Percentiles rank a stretch among this genome's conserved stretches.
Evolutionary conservation across 306 rosid species (phyloP).

Genomic region (Dryas alaskensis): DNA sequence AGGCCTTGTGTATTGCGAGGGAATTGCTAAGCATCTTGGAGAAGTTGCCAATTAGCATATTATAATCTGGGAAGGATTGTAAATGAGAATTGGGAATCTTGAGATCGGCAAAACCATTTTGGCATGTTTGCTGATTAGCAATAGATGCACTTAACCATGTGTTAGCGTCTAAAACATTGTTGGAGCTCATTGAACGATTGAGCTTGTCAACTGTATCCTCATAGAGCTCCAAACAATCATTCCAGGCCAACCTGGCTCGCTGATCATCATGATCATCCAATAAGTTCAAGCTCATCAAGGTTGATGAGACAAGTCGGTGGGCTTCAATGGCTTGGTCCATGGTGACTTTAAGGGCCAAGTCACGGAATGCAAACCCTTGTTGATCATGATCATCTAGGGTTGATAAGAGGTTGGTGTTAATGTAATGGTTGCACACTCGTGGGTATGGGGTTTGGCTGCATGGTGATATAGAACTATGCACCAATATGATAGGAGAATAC

Average conservation of each 20-base stretch:
- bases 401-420: slow-evolving; percentile 35
- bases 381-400: slow-evolving; percentile 21
- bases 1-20: slow-evolving; percentile 45
- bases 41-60: slow-evolving; percentile 47
- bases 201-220: slow-evolving; percentile 60
- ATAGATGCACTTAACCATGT: slow-evolving; percentile 81
- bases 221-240: slow-evolving; percentile 70
- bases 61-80: slow-evolving; percentile 33
- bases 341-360: slow-evolving; percentile 44
- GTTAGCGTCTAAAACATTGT: slow-evolving; percentile 33
- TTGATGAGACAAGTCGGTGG: slow-evolving; percentile 42
- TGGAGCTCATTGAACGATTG: slow-evolving; percentile 44
- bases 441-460: slow-evolving; percentile 83
- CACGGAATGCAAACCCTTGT: slow-evolving; percentile 36
- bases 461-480: slow-evolving; percentile 30
- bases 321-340: slow-evolving; percentile 65
- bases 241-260: slow-evolving; percentile 52
- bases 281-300: slow-evolving; percentile 34
- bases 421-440: slow-evolving; percentile 49
- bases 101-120: slow-evolving; percentile 59
- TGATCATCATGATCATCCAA: slow-evolving; percentile 26
- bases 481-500: slow-evolving; percentile 26
- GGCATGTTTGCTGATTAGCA: slow-evolving; percentile 75
- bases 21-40: slow-evolving; percentile 72
- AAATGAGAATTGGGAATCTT: slow-evolving; percentile 32